Evolutionary conservation across 2,329 filamentous ascomycete species (phyloP).

Genomic region (Alternaria triticina): DNA sequence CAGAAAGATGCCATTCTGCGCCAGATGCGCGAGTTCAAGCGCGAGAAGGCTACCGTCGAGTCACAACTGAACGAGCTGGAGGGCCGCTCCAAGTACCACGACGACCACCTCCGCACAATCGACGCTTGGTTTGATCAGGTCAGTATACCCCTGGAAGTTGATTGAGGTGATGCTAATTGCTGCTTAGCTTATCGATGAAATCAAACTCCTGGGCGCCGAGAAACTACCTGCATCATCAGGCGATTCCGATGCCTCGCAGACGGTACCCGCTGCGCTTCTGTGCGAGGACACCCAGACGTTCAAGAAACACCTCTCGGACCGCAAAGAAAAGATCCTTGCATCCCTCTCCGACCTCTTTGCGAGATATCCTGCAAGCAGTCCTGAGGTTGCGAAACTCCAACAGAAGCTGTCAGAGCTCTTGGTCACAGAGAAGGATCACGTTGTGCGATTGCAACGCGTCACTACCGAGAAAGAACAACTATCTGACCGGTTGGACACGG

Average conservation of each 20-base stretch:
- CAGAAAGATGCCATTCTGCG: slow-evolving; percentile 97
- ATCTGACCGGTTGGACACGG: slow-evolving; percentile 84
- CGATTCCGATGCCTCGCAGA: slow-evolving; percentile 32
- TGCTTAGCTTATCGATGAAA: slow-evolving; percentile 56
- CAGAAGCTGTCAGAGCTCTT: slow-evolving; percentile 75
- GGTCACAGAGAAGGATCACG: slow-evolving; percentile 80
- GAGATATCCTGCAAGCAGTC: slow-evolving; percentile 58
- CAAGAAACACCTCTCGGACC: slow-evolving; percentile 77
- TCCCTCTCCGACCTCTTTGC: slow-evolving; percentile 74
- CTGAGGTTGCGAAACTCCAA: slow-evolving; percentile 76
- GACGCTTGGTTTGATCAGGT: slow-evolving; percentile 97
- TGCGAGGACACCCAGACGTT: slow-evolving; percentile 68
- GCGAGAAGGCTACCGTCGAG: slow-evolving; percentile 83
- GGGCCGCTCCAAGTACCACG: slow-evolving; percentile 80
- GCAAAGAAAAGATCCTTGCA: slow-evolving; percentile 76
- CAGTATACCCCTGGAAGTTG: slow-evolving; percentile 42
- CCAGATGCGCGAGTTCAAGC: slow-evolving; percentile 97
- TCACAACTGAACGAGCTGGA: slow-evolving; percentile 79
- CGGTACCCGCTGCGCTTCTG: slow-evolving; percentile 61
- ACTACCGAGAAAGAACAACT: slow-evolving; percentile 82
- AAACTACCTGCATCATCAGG: slow-evolving; percentile 29
- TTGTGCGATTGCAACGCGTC: slow-evolving; percentile 76
- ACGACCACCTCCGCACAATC: slow-evolving; percentile 89
- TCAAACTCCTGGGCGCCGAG: slow-evolving; percentile 52
- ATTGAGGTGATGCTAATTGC: slow-evolving; percentile 33